Evolutionary conservation across 2,329 filamentous ascomycete genomes (phyloP).

Genomic region (Paecilomyces sp.): DNA sequence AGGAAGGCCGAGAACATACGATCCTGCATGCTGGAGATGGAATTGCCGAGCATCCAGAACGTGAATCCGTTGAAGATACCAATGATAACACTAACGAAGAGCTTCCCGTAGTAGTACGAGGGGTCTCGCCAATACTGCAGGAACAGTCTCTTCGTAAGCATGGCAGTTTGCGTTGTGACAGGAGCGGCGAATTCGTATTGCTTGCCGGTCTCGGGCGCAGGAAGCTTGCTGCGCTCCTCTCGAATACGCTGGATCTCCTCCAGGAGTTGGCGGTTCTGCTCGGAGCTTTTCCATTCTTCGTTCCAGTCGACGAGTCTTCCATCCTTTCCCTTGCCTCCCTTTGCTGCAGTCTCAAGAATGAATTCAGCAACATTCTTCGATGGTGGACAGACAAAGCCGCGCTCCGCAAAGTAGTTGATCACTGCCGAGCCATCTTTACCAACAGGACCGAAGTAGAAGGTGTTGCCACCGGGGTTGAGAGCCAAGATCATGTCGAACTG

Average conservation of each 20-base stretch:
- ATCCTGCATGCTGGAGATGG: constrained; percentile 64
- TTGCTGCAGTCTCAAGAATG: constrained; percentile 58
- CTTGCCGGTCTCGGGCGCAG: constrained; percentile 31
- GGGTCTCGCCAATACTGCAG: constrained; percentile 69
- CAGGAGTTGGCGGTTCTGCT: constrained; percentile 52
- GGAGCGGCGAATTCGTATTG: constrained; percentile 60
- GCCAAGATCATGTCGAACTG: constrained; percentile 69
- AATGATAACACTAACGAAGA: constrained; percentile 64
- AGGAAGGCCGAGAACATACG: constrained; percentile 69
- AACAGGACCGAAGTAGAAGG: constrained; percentile 67
- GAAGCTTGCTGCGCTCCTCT: constrained; percentile 46
- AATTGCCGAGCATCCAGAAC: constrained; percentile 62
- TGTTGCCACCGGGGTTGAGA: constrained; percentile 61
- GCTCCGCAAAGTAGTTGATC: constrained; percentile 60
- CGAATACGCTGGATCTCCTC: constrained; percentile 61
- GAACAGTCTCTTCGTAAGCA: constrained; percentile 65
- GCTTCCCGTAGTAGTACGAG: constrained; percentile 68
- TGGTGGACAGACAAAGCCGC: constrained; percentile 60
- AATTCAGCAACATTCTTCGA: constrained; percentile 61
- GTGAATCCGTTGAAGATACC: constrained; percentile 76
- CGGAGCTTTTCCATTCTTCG: constrained; percentile 63
- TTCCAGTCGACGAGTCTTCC: constrained; percentile 63
- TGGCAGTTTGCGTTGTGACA: constrained; percentile 53
- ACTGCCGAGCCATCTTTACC: constrained; percentile 60
- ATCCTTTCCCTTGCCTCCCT: constrained; percentile 43